phyloP scores from a whole-genome alignment of 176 grass and related monocot species.

The Themeda triandra region DNA sequence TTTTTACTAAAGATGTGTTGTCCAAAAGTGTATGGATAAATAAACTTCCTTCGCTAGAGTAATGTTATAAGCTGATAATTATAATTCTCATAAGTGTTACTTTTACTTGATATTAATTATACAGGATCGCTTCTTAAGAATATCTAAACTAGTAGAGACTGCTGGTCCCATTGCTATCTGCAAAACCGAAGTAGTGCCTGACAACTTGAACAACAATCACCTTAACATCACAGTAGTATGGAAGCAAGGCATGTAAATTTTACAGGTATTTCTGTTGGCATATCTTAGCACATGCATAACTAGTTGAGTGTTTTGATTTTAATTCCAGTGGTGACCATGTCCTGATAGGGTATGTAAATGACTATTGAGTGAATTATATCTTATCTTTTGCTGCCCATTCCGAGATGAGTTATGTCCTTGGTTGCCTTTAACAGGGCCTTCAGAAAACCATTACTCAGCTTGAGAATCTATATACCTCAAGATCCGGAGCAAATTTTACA shows the following conservation, averaged over 20 bases:
- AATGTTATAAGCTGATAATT: not conserved
- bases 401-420: slow-evolving; percentile 25
- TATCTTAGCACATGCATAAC: not conserved
- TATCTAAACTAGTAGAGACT: slow-evolving; percentile 77
- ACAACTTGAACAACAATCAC: slow-evolving; percentile 74
- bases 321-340: too few relatives aligned
- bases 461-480: slow-evolving; percentile 64
- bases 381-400: slow-evolving; percentile 15
- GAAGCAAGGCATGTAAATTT: slow-evolving; percentile 75
- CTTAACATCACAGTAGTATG: slow-evolving; percentile 79
- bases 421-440: slow-evolving; percentile 52
- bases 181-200: slow-evolving; percentile 74
- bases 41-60: not conserved
- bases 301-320: too few relatives aligned
- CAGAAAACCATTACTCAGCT: slow-evolving; percentile 69
- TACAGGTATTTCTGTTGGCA: slow-evolving; percentile 11
- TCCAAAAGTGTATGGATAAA: slow-evolving; percentile 87
- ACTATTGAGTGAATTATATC: slow-evolving; percentile 10
- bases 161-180: slow-evolving; percentile 67
- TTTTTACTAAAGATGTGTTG: slow-evolving; percentile 80
- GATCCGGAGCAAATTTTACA: slow-evolving; percentile 63
- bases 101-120: slow-evolving; percentile 25
- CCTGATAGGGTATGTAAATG: slow-evolving; percentile 66
- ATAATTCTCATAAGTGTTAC: slow-evolving; percentile 2
- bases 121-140: slow-evolving; percentile 89